Base-by-base conservation (phyloP, 2,329 filamentous ascomycete species). In the Colletotrichum magnum region DNA sequence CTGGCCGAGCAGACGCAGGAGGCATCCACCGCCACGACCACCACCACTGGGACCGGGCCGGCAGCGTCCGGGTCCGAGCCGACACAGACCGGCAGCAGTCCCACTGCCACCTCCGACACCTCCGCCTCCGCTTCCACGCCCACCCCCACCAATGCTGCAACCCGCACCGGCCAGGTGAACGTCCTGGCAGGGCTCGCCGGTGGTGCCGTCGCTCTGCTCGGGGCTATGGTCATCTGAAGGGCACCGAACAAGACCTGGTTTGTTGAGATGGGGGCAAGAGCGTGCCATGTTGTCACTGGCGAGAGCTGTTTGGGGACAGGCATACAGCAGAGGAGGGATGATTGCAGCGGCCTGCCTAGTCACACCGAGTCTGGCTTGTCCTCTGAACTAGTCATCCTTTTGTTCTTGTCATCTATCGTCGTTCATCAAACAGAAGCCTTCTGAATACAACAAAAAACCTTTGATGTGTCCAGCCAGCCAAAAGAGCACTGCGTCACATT, bases 141-240 rank as follows among this genome's bases (percentile, higher is more conserved):
- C 5, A 74, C 73, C 16, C 74, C 72, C 58, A 79, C 74, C 68
- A 79, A 78, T 56, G 79, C 77, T 6, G 75, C 74, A 2, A 71
- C 77, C n/a, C 72, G 76, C 65, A 70, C 74, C 59, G 79, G 78
- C 13, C 77, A 79, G 68, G 80, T 80, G 58, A 79, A 77, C 16
- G 59, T 81, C 5, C 50, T 82, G 43, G 76, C 77, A 52, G 80
- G 80, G 18, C 76, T 80, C 28, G 80, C 77, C 24, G 77, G 75
- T 36, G 32, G 7, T 6, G 9, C 9, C 15, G 56, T 79, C 45
- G 57, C 79, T 47, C 73, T 80, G 26, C 80, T 71, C 10, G 73
- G 78, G 66, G 78, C 74, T n/a, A 73, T 83, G 71, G 58, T 81
- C 58, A 36, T 83, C 51, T 82, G 77, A 73, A 12, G 10, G 6